phyloP scores from a whole-genome alignment of 129 eudicot species.

The Dittrichia graveolens region DNA sequence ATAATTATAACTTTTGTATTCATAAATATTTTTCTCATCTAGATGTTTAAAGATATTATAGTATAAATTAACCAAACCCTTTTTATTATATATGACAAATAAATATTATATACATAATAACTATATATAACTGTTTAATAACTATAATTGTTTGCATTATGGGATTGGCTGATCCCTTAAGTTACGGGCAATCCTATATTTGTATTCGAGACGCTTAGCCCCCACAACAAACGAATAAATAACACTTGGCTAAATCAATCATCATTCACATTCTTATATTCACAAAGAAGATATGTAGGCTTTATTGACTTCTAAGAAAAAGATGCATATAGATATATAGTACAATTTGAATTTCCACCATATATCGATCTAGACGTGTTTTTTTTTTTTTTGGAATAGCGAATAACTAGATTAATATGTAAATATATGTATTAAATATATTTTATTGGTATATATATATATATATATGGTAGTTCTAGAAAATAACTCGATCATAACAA shows the following conservation, averaged over 20 bases:
- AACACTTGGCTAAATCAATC: background rate
- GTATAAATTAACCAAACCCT: no score
- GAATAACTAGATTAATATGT: background rate
- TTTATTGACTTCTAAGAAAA: constrained; percentile 23
- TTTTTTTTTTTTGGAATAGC: background rate
- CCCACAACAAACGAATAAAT: background rate
- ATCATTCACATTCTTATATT: background rate
- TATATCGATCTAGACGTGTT: background rate
- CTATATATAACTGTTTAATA: no score
- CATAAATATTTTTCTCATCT: no score
- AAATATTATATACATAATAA: no score
- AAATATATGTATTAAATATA: no score
- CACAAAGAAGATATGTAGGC: background rate
- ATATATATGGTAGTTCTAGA: no score
- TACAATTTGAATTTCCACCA: background rate
- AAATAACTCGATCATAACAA: no score
- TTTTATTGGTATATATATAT: no score
- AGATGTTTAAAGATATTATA: no score
- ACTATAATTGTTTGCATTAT: no score
- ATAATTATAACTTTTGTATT: no score
- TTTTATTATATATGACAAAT: no score
- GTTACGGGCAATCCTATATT: constrained; percentile 16
- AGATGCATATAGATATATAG: background rate
- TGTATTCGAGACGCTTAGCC: constrained; percentile 7
- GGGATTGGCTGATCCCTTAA: constrained; percentile 6